phyloP scores from a whole-genome alignment of 179 eudicot genomes.

The Patellifolia procumbens region DNA sequence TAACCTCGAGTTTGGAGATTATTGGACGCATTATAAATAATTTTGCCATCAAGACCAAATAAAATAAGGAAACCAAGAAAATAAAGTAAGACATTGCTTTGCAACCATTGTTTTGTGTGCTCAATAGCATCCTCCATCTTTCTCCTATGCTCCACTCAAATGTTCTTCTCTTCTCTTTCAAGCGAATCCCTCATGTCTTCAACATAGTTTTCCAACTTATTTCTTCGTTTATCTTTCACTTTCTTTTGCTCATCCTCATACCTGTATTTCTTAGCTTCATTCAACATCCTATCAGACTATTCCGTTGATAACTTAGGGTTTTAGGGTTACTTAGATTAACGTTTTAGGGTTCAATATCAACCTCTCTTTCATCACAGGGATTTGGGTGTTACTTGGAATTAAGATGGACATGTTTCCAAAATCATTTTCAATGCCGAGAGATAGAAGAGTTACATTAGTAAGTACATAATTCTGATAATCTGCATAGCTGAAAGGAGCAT shows the following conservation, averaged over 20 bases:
- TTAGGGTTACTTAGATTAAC: no score
- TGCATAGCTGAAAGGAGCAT: constrained; percentile 1
- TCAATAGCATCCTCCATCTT: no score
- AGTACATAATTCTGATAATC: not conserved
- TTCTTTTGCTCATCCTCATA: not conserved
- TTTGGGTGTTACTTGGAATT: not conserved
- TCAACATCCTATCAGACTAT: not conserved
- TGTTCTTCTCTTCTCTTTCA: not conserved
- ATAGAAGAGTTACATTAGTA: not conserved
- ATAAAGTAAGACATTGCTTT: no score
- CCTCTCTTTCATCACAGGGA: not conserved
- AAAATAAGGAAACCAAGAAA: no score
- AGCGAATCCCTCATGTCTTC: not conserved
- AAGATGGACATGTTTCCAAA: not conserved
- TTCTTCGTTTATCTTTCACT: not conserved
- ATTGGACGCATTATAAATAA: no score
- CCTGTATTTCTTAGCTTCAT: not conserved
- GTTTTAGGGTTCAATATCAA: no score
- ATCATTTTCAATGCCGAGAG: not conserved
- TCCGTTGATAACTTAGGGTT: not conserved
- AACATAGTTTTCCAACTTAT: not conserved
- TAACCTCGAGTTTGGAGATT: no score
- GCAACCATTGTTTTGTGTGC: no score
- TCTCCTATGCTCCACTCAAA: no score
- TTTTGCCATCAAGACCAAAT: no score